Base-by-base conservation (phyloP, 306 rosid species). In the Pterocarpus macrocarpus region DNA sequence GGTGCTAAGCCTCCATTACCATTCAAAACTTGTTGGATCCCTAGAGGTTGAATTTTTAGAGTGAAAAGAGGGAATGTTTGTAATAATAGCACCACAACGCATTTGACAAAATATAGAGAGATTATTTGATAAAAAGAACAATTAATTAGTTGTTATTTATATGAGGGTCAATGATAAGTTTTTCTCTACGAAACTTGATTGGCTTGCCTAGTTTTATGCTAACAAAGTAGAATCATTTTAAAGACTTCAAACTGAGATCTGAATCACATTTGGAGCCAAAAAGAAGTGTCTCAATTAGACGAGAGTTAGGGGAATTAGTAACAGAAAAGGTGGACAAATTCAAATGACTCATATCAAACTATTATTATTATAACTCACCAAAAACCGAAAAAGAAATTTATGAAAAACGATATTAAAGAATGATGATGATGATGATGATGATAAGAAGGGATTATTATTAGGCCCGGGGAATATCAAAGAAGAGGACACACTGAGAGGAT, bases 401-500 rank as follows among this genome's bases (percentile, higher is more conserved):
- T 2, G 14, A 45, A 64, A 65, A 49, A 6, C 9, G 4, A 4
- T 3, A 14, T 65, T 50, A 17, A n/a, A 65, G 47, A 71, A 64
- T 80, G 28, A 78, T 10, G 50, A 64, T 61, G 17, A 78, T 10
- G 50, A 64, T 61, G 17, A 82, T 67, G 80, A 78, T 79, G 74
- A 83, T 35, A 38, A 44, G 15, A 75, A 34, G 76, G 4, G 79
- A 63, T 64, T 38, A 77, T 73, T 66, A 77, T 75, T 62, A 71
- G 76, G 82, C 15, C 70, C 61, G 76, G 77, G 78, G 87, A 71
- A 80, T 85, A 80, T 69, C 70, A 63, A 72, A 76, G 83, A 87
- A 69, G 81, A 76, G 69, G 87, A 88, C 85, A 81, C 62, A 72
- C 63, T n/a, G 86, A 78, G 81, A 78, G 85, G 92, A 83, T 91